Percentiles rank a stretch among this genome's conserved stretches.
Evolutionary conservation across 2,329 filamentous ascomycete species (phyloP).

Genomic region (Verticillium isaacii): DNA sequence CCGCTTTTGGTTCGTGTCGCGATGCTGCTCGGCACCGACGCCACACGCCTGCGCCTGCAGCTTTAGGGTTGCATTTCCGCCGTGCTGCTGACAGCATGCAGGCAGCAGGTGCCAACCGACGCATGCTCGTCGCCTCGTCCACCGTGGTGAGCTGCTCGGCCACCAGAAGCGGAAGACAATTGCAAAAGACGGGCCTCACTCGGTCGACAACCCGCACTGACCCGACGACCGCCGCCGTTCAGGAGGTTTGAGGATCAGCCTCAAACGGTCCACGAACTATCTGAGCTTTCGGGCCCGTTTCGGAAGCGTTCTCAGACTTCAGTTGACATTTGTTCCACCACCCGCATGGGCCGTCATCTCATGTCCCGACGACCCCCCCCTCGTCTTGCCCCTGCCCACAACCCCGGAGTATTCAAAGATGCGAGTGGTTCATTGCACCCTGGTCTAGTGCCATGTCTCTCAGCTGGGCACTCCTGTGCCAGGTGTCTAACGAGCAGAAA

Average conservation of each 20-base stretch:
- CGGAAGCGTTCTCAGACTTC: not conserved
- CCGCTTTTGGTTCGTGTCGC: not conserved
- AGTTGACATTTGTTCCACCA: constrained; percentile 13
- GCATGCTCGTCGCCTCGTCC: not conserved
- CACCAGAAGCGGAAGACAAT: not conserved
- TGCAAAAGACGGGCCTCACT: not conserved
- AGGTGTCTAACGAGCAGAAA: not conserved
- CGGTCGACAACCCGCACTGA: not conserved
- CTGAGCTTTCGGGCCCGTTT: not conserved
- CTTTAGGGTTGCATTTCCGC: not conserved
- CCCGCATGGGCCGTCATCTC: constrained; percentile 7
- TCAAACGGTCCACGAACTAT: not conserved
- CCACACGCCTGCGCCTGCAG: not conserved
- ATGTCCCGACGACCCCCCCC: constrained; percentile 3
- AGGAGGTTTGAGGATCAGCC: not conserved
- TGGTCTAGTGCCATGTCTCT: not conserved
- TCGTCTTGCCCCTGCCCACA: not conserved
- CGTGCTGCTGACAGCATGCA: not conserved
- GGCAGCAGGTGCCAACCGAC: not conserved
- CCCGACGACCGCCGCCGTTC: not conserved
- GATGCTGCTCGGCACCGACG: not conserved
- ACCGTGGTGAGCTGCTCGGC: not conserved
- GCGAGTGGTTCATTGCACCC: constrained; percentile 11
- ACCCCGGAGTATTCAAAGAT: constrained; percentile 10
- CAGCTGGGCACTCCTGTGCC: not conserved